Evolutionary conservation across 2,329 filamentous ascomycete species (phyloP).

Genomic region (Biscogniauxia mediterranea): DNA sequence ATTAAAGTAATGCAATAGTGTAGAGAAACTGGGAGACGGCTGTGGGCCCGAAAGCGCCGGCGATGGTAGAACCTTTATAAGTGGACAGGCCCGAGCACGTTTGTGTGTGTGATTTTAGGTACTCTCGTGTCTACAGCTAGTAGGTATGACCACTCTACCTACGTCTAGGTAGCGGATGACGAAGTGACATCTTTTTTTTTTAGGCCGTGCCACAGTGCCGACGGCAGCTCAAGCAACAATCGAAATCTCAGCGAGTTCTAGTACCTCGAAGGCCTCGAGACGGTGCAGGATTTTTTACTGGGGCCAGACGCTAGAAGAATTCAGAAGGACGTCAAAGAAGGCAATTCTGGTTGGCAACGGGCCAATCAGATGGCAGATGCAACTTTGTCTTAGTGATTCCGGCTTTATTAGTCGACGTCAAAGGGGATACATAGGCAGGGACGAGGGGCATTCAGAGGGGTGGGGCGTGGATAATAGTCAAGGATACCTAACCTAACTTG

Average conservation of each 20-base stretch:
- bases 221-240: conserved; percentile 10
- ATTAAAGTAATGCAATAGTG: conserved; percentile 21
- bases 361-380: conserved; percentile 17
- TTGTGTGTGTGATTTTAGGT: background rate
- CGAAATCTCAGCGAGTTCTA: conserved; percentile 13
- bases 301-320: conserved; percentile 23
- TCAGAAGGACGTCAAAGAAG: conserved; percentile 25
- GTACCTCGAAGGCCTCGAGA: conserved; percentile 19
- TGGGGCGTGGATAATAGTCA: background rate
- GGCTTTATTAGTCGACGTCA: conserved; percentile 21
- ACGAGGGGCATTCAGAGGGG: background rate
- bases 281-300: conserved; percentile 13
- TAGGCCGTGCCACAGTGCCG: conserved; percentile 20
- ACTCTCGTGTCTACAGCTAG: conserved; percentile 1
- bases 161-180: conserved; percentile 12
- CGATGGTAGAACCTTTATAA: conserved; percentile 22
- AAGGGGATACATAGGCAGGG: background rate
- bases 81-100: conserved; percentile 16
- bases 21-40: conserved; percentile 18
- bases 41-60: conserved; percentile 18
- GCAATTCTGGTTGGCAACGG: conserved; percentile 15
- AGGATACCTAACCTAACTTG: background rate
- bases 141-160: conserved; percentile 4
- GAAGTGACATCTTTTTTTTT: conserved; percentile 13
- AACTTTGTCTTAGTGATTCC: conserved; percentile 16